Evolutionary conservation across 176 grass and related monocot species (phyloP).

Genomic region (Tuctoria greenei): DNA sequence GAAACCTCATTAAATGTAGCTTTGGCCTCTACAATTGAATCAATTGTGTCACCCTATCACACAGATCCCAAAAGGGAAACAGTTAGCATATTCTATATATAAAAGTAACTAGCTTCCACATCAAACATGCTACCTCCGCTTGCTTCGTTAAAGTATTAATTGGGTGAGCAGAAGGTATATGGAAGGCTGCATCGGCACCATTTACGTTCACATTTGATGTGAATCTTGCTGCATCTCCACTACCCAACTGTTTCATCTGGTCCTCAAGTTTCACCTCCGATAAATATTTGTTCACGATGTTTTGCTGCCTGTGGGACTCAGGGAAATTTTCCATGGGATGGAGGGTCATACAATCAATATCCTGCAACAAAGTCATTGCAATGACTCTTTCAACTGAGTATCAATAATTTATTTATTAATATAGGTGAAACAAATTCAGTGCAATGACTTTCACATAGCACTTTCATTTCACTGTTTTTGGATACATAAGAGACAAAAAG

Average conservation of each 20-base stretch:
- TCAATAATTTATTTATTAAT: neutral
- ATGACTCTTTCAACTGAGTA: constrained; percentile 18
- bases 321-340: constrained; percentile 89
- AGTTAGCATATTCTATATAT: constrained; percentile 39
- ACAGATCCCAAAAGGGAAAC: constrained; percentile 38
- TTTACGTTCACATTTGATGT: constrained; percentile 51
- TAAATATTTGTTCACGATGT: constrained; percentile 54
- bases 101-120: constrained; percentile 34
- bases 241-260: constrained; percentile 53
- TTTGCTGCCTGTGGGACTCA: constrained; percentile 63
- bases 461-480: neutral
- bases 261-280: constrained; percentile 57
- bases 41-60: constrained; percentile 66
- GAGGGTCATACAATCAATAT: constrained; percentile 94
- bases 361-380: too few species aligned
- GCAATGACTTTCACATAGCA: neutral
- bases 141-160: constrained; percentile 70
- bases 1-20: constrained; percentile 71
- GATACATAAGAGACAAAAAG: constrained; percentile 6
- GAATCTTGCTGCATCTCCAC: constrained; percentile 43
- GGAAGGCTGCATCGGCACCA: constrained; percentile 43
- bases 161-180: constrained; percentile 53
- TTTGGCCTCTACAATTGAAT: constrained; percentile 84
- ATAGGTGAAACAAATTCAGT: constrained; percentile 12
- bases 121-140: constrained; percentile 51